phyloP scores from a whole-genome alignment of 306 rosid species.

The Vicia faba region DNA sequence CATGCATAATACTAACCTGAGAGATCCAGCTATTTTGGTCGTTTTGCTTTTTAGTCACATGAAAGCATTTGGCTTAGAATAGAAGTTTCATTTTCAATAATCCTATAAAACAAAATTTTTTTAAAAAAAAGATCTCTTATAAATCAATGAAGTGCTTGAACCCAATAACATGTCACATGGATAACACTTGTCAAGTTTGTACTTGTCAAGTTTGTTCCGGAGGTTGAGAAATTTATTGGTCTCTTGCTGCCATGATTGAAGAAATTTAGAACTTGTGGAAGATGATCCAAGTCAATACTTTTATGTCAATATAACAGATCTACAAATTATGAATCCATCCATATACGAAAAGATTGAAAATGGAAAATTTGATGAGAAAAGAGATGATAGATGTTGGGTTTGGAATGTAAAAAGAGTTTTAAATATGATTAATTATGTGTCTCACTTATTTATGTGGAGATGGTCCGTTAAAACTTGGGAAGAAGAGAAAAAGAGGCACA shows the following conservation, averaged over 20 bases:
- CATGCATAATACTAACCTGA: neutral
- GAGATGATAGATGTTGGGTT: too few species aligned
- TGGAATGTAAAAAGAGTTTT: too few species aligned
- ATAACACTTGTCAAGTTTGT: neutral
- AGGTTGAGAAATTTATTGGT: slow-evolving; percentile 13
- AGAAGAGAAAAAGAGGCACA: too few species aligned
- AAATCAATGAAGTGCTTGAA: neutral
- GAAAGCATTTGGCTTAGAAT: slow-evolving; percentile 30
- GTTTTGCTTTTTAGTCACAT: slow-evolving; percentile 33
- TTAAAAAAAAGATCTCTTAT: neutral
- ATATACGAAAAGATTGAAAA: too few species aligned
- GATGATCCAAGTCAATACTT: too few species aligned
- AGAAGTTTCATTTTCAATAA: slow-evolving; percentile 26
- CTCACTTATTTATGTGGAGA: too few species aligned
- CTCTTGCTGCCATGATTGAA: neutral
- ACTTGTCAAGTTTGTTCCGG: neutral
- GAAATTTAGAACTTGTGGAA: too few species aligned
- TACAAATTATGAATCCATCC: too few species aligned
- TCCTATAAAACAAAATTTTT: neutral
- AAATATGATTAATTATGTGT: too few species aligned
- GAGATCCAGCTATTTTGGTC: slow-evolving; percentile 34
- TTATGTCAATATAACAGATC: too few species aligned
- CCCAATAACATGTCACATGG: slow-evolving; percentile 27
- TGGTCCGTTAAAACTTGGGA: too few species aligned
- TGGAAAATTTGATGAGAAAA: too few species aligned